Evolutionary conservation across 2,329 filamentous ascomycete genomes (phyloP), one percentile per base, ranked within the genome.

Genomic region (Aquanectria penicillioides): DNA sequence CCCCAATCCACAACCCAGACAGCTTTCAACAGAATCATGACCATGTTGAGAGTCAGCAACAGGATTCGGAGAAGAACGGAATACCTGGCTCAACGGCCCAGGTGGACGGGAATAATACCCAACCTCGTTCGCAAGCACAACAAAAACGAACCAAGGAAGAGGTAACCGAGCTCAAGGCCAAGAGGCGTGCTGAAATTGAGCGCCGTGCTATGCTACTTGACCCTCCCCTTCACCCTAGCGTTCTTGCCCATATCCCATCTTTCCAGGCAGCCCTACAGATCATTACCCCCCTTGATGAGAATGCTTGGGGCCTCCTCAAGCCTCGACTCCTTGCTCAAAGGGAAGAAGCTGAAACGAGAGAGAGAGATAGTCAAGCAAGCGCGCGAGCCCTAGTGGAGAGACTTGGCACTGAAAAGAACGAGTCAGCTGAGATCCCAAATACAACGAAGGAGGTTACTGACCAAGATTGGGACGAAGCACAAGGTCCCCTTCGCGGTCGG

Each of bases 261-360:
- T 94, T 93, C 73, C 86, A 89, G 69, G 89, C 89, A 31, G 88
- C 91, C 25, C 83, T 91, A 40, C 86, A 91, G 62, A 89, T 92
- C 31, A 84, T 85, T 9, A 82, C 85, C 20, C 87, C 88, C 17
- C 78, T 94, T 66, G 88, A 86, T 63, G 89, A 93, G 58, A 78
- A 81, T 52, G 86, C 88, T 4, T 94, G 91, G 91, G 83, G 86
- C 47, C 76, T 89, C 49, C 79, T 94, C 29, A 86, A 87, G 66
- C 86, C 88, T 44, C 86, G 88, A 58, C 78, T 94, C 12, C 74
- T 91, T 28, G 82, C 84, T 18, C 89, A 93, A 73, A 81, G 87
- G 65, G 80, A 83, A 57, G 83, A 84, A 63, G 89, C 89, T n/a
- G 87, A 91, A 74, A 78, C 82, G 44, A 78, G 83, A 62, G 81